Base-by-base conservation (phyloP, 208 protist species). In the Herpetomonas tarakana region DNA sequence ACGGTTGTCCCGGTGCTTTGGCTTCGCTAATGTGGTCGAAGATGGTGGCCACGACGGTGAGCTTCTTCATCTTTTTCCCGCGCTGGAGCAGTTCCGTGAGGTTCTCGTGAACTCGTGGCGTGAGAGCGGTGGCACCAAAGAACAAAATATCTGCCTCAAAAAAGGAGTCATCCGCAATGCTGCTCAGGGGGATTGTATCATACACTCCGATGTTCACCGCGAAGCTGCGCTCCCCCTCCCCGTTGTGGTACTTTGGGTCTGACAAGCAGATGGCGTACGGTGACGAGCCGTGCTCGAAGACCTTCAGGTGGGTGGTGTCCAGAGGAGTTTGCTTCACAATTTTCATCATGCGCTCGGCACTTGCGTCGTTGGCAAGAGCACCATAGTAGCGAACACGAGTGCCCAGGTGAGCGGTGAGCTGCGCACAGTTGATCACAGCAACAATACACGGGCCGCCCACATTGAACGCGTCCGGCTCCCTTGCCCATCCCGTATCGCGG, bases 1-100 rank as follows among this genome's bases (percentile, higher is more conserved):
- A 70, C 24, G 59, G 67, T 25, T 29, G 45, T 0, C 54, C 29
- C 9, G 52, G 66, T 50, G 68, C 44, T 24, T 49, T 39, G 11
- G 65, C 57, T 30, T 78, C 45, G 54, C 65, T 63, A 49, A 50
- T 11, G 35, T 69, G 52, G 53, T 78, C 65, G 45, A 62, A 78
- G 3, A 73, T 55, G 11, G 65, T 65, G 31, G 54, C 71, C 3
- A 69, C 61, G 11, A 65, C 65, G 24, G 60, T 73, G 21, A 78
- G 49, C 27, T 50, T 19, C 0, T 60, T 56, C 41, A 66, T 60
- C 9, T 22, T 9, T 35, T 62, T 68, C 3, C 65, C 60, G 24
- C 60, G 58, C 6, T 24, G 54, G 38, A 69, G 46, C 30, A 64
- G 57, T 22, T 52, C 58, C 1, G 71, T 73, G 21, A 71, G 25